Evolutionary conservation across 2,329 filamentous ascomycete genomes (phyloP), one percentile per base, ranked within the genome.

Genomic region (Fusarium metavorans): DNA sequence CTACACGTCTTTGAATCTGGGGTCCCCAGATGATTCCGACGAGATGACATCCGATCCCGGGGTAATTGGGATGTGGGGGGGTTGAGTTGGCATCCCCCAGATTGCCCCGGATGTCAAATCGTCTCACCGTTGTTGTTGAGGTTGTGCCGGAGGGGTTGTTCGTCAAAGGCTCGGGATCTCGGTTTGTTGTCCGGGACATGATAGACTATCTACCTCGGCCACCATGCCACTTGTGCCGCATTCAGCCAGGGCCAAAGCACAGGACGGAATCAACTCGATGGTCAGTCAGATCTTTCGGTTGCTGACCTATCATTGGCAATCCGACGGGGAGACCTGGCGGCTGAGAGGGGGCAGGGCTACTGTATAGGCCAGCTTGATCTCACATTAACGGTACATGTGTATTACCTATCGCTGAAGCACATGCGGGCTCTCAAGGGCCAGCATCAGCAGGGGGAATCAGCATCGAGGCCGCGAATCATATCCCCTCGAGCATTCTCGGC

Each of bases 61-160:
- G 71, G 71, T 78, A 72, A 70, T 59, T 67, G 68, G 68, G 71
- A 64, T 78, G 76, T 72, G 77, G 77, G 75, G 54, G 75, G 72
- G 70, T 25, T 66, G 41, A 25, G 54, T 57, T 56, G 54, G 35
- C 52, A 71, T 20, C 57, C 68, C 70, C 64, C 60, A 62, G 32
- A 50, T 32, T 50, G 41, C 16, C 27, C 35, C 25, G 23, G 43
- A 50, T 18, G 34, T 39, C 64, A 16, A 66, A 66, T 66, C 56
- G 57, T 18, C 50, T 52, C 52, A 64, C 25, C 23, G 27, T 61
- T 35, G 48, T 32, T 52, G 25, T 30, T n/a, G 50, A 32, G 20
- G 61, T 27, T 67, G 58, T 54, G 45, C 35, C 50, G 41, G 60
- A 37, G 39, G 45, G 52, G 34, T 50, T 50, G 34, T 41, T 64